A percentile compares a stretch with the other conserved stretches of the same genome.
These are phyloP conservation scores for Suillus luteus DNA, from an alignment of 768 basidiomycete genomes.

Conservation along the genomic window DNA sequence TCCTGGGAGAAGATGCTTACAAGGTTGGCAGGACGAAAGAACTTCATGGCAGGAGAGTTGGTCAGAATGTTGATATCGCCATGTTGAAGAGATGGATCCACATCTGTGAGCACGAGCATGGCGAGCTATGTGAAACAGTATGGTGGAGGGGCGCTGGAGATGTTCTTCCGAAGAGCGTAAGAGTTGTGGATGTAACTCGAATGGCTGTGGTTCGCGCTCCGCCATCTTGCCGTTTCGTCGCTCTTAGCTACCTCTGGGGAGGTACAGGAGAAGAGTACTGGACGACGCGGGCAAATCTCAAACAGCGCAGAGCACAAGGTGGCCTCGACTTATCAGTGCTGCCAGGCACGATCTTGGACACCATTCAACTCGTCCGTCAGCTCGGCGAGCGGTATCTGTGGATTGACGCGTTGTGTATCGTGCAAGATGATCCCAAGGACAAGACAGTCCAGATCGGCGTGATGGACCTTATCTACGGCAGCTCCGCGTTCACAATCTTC, in stretches of 20 bases:
- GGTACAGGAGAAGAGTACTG: constrained; percentile 12
- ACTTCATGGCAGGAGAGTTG: constrained; percentile 15
- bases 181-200: constrained; percentile 9
- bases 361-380: constrained; percentile 12
- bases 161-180: constrained; percentile 4
- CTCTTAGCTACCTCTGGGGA: constrained; percentile 17
- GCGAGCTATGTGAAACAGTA: constrained; percentile 4
- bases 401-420: constrained; percentile 17
- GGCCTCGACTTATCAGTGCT: constrained; percentile 9
- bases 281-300: constrained; percentile 14
- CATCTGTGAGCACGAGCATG: constrained; percentile 5
- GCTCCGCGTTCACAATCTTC: constrained; percentile 10
- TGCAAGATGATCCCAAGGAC: constrained; percentile 12
- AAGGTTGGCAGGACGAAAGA: constrained; percentile 10
- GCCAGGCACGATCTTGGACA: constrained; percentile 11
- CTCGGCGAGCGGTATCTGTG: constrained; percentile 15
- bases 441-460: constrained; percentile 7
- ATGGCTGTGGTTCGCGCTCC: constrained; percentile 13
- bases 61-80: constrained; percentile 8
- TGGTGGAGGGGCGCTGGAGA: constrained; percentile 13
- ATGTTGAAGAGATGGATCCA: constrained; percentile 15
- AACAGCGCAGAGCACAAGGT: background rate
- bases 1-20: constrained; percentile 12
- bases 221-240: constrained; percentile 11
- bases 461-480: constrained; percentile 14